A percentile compares a stretch with the other conserved stretches of the same genome.
phyloP scores from a whole-genome alignment of 2,329 filamentous ascomycete species.

The Pseudogymnoascus sp. region DNA sequence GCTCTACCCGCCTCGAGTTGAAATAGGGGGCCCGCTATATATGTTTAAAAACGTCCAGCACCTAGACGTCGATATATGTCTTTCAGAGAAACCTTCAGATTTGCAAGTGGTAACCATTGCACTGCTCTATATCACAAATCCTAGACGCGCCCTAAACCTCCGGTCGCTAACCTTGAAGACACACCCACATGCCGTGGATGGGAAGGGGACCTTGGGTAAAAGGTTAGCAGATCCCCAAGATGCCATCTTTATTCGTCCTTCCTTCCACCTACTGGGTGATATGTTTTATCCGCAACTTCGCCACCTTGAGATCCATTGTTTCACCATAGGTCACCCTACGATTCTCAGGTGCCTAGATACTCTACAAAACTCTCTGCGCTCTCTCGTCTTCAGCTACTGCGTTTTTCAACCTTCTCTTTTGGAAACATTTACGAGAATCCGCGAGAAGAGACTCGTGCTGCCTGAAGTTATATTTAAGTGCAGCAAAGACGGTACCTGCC shows the following conservation, averaged over 20 bases:
- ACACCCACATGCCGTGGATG: background rate
- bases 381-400: background rate
- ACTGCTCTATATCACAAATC: background rate
- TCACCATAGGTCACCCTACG: background rate
- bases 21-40: background rate
- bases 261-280: background rate
- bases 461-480: background rate
- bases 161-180: background rate
- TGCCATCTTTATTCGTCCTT: background rate
- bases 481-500: background rate
- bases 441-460: background rate
- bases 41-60: background rate
- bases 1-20: background rate
- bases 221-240: too few relatives aligned
- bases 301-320: background rate
- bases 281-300: background rate
- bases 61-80: background rate
- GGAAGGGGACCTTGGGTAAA: background rate
- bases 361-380: background rate
- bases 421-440: background rate
- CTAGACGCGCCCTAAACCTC: background rate
- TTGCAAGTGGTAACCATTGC: background rate
- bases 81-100: background rate
- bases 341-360: background rate
- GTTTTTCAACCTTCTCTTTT: background rate